phyloP scores from a whole-genome alignment of 176 grass and related monocot genomes.

The Musa acuminata region DNA sequence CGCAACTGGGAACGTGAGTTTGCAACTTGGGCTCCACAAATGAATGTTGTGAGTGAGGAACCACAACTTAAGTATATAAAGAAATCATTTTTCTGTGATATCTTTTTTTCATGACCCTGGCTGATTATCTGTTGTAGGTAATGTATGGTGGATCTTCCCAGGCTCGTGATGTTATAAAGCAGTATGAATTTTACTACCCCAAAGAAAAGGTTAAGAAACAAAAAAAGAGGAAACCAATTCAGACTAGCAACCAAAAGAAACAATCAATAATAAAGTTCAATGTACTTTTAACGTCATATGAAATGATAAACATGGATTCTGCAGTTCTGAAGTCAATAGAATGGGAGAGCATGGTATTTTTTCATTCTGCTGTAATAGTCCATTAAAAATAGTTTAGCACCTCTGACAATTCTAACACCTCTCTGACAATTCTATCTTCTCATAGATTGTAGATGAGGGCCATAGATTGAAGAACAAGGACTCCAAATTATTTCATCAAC shows the following conservation, averaged over 20 bases:
- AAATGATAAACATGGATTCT: conserved; percentile 99
- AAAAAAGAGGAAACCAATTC: conserved; percentile 70
- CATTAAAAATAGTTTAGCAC: background rate
- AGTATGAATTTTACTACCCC: conserved; percentile 85
- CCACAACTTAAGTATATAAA: conserved; percentile 18
- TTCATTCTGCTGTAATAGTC: conserved; percentile 4
- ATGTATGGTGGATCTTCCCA: conserved; percentile 83
- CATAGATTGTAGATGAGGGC: conserved; percentile 93
- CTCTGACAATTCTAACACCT: background rate
- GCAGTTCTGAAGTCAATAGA: conserved; percentile 69
- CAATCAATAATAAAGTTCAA: conserved; percentile 94
- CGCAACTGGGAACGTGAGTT: conserved; percentile 98
- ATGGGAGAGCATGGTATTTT: conserved; percentile 97
- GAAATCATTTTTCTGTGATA: conserved; percentile 13
- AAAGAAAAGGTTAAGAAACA: conserved; percentile 69
- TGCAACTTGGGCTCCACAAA: conserved; percentile 94
- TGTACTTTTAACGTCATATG: conserved; percentile 97
- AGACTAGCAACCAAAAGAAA: conserved; percentile 49
- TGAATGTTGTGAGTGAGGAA: conserved; percentile 82
- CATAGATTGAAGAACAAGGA: conserved; percentile 99
- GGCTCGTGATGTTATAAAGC: conserved; percentile 70
- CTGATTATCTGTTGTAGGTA: conserved; percentile 39
- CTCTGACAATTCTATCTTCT: background rate
- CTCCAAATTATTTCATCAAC: conserved; percentile 87
- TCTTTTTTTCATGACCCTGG: conserved; percentile 9